Conservation (phyloP, 78 protist genomes). For the Dictyostelium firmibasis region DNA sequence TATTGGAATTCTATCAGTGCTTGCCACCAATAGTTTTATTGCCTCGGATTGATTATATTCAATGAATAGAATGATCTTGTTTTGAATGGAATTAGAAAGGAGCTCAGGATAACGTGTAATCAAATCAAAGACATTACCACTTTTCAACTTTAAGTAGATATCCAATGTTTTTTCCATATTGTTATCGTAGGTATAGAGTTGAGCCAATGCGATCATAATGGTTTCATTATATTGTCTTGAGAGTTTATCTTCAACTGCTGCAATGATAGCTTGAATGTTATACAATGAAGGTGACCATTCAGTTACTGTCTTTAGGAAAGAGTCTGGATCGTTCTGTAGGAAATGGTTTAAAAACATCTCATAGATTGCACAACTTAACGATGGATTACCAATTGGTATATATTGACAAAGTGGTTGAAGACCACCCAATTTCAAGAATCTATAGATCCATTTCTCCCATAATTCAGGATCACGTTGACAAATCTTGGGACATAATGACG, state of each 20-base stretch:
- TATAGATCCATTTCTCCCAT: constrained; percentile 86
- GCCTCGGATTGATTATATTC: constrained; percentile 74
- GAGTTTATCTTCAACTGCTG: constrained; percentile 38
- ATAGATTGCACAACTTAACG: constrained; percentile 65
- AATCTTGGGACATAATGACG: constrained; percentile 65
- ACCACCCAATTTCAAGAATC: constrained; percentile 58
- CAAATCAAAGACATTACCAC: constrained; percentile 83
- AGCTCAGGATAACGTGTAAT: constrained; percentile 77
- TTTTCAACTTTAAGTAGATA: constrained; percentile 60
- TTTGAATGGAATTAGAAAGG: constrained; percentile 48
- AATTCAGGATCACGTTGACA: constrained; percentile 49
- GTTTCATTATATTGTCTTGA: constrained; percentile 27
- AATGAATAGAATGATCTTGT: constrained; percentile 67
- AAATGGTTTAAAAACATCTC: constrained; percentile 79
- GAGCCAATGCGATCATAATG: constrained; percentile 79
- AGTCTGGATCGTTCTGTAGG: constrained; percentile 49
- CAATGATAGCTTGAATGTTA: constrained; percentile 56
- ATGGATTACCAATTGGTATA: constrained; percentile 82
- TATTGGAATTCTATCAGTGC: constrained; percentile 77
- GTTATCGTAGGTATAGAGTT: constrained; percentile 60
- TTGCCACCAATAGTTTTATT: constrained; percentile 72
- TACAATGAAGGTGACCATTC: constrained; percentile 87
- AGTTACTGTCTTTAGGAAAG: constrained; percentile 41
- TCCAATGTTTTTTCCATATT: constrained; percentile 83
- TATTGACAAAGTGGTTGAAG: constrained; percentile 77